Percentiles rank a stretch among this genome's conserved stretches.
Evolutionary conservation across 2,329 filamentous ascomycete species (phyloP).

Genomic region (Nigrospora osmanthi): DNA sequence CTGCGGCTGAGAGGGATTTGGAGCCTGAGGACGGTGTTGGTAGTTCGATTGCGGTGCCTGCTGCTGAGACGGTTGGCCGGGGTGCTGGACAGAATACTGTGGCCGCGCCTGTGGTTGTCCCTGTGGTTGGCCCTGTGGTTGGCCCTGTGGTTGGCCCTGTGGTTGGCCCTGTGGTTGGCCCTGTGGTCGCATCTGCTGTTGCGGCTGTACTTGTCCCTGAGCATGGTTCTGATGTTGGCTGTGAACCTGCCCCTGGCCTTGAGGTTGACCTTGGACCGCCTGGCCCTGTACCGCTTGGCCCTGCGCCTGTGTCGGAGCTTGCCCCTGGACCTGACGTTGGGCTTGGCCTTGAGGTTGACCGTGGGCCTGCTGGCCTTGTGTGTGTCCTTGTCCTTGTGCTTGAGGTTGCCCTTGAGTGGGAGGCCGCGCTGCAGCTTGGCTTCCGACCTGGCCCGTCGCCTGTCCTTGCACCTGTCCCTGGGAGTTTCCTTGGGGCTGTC

Average conservation of each 20-base stretch:
- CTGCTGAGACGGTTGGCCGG: background rate
- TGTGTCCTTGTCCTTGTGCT: background rate
- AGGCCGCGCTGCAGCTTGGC: too few relatives aligned
- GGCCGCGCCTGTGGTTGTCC: background rate
- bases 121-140: slow-evolving; percentile 1
- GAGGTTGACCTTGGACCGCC: background rate
- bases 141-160: background rate
- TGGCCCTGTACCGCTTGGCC: background rate
- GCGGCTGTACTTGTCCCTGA: background rate
- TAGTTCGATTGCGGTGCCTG: background rate
- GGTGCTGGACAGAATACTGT: background rate
- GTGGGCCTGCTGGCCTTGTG: background rate
- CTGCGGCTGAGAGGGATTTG: too few relatives aligned
- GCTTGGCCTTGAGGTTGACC: background rate
- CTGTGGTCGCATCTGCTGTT: background rate
- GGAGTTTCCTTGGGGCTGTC: too few relatives aligned
- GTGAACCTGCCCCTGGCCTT: background rate
- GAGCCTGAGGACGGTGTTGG: background rate
- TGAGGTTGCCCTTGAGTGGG: background rate
- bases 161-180: background rate
- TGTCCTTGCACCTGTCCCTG: too few relatives aligned
- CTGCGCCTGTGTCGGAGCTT: background rate
- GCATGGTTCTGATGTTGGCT: background rate
- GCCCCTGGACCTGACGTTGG: background rate
- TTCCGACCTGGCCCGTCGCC: too few relatives aligned